A percentile compares a stretch with the other conserved stretches of the same genome.
Conservation (phyloP, 2,329 filamentous ascomycete species). For the Cytospora mali region DNA sequence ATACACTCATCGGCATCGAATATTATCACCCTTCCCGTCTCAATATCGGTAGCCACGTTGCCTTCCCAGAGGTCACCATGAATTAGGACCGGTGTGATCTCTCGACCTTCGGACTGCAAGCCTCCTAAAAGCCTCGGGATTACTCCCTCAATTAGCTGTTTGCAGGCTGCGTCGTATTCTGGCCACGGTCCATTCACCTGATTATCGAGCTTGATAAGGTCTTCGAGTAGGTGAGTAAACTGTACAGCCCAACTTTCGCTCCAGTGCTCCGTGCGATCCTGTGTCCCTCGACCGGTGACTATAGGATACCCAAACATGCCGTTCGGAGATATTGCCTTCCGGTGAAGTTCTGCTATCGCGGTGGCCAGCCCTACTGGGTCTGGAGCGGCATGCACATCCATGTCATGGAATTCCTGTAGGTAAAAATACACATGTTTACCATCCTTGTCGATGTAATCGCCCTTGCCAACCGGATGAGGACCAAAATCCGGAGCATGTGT, state of each 20-base stretch:
- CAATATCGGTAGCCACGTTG: constrained; percentile 14
- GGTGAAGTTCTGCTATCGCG: constrained; percentile 14
- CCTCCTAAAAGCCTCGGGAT: constrained; percentile 9
- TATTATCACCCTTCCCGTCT: constrained; percentile 2
- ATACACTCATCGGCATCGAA: constrained; percentile 18
- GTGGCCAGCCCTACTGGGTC: constrained; percentile 7
- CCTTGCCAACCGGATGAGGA: neutral
- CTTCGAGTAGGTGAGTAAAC: constrained; percentile 2
- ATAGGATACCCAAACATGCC: constrained; percentile 9
- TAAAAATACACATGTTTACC: constrained; percentile 3
- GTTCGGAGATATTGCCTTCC: neutral
- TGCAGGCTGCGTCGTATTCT: constrained; percentile 11
- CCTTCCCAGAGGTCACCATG: constrained; percentile 20
- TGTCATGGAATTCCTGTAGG: constrained; percentile 11
- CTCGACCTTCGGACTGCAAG: constrained; percentile 4
- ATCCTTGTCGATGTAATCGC: neutral
- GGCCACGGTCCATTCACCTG: constrained; percentile 8
- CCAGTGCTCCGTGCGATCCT: constrained; percentile 5
- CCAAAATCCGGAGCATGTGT: neutral
- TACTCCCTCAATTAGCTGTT: neutral
- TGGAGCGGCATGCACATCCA: constrained; percentile 1
- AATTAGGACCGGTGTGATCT: neutral
- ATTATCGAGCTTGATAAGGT: constrained; percentile 10
- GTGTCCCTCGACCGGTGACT: neutral
- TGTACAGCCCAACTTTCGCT: constrained; percentile 6